A percentile compares a stretch with the other conserved stretches of the same genome.
phyloP scores from a whole-genome alignment of 225 moss, liverwort and hornwort species.

The Marchantia polymorpha region DNA sequence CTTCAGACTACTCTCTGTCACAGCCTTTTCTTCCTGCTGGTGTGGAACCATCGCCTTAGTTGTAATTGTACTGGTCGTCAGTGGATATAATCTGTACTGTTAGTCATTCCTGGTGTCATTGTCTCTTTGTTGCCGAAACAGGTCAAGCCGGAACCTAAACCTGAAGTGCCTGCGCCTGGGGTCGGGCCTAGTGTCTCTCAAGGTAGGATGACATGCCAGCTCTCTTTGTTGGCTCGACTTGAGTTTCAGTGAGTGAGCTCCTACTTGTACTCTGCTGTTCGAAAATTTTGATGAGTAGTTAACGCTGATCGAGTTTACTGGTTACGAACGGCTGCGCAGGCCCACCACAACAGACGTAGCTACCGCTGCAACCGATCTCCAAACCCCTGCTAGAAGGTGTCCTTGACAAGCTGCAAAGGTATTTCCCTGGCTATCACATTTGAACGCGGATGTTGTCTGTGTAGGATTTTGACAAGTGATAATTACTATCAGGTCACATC shows the following conservation, averaged over 20 bases:
- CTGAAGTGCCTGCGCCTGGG: conserved; percentile 22
- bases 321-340: not conserved
- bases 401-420: conserved; percentile 95
- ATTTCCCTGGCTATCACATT: not conserved
- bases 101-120: not conserved
- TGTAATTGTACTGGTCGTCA: too few relatives aligned
- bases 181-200: conserved; percentile 12
- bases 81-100: too few relatives aligned
- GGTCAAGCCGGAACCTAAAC: conserved; percentile 43
- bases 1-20: too few relatives aligned
- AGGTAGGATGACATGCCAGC: conserved; percentile 18
- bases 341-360: not conserved
- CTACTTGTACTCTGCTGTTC: not conserved
- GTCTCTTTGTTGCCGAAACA: conserved; percentile 51
- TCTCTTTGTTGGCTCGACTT: not conserved
- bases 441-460: not conserved
- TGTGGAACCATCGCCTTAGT: too few relatives aligned
- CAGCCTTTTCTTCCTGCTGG: too few relatives aligned
- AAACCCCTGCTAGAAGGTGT: conserved; percentile 87
- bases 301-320: too few relatives aligned
- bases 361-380: conserved; percentile 38
- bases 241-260: too few relatives aligned
- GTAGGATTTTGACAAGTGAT: too few relatives aligned
- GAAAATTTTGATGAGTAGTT: not conserved
- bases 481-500: too few relatives aligned